Evolutionary conservation across 495 filamentous ascomycete genomes (phyloP), one percentile per base, ranked within the genome.

Genomic region (Penicillium arizonense): DNA sequence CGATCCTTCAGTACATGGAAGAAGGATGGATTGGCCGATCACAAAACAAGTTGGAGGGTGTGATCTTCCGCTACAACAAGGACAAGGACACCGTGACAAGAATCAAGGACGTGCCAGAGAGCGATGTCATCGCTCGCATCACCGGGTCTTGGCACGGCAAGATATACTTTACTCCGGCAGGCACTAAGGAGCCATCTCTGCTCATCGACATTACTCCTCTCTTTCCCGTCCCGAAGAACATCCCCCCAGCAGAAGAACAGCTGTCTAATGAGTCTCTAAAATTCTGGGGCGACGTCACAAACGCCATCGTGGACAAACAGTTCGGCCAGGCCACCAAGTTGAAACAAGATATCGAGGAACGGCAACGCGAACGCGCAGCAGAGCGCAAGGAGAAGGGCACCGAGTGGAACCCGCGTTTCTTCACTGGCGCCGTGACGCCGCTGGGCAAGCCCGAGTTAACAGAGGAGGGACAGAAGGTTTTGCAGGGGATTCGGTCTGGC

Each of bases 11-110:
- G 52, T 98, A 98, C 68, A 67, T 91, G 43, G 93, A 97, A 57
- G 95, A 98, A 46, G 90, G 90, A 30, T 98, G 95, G 93, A 79
- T 97, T 8, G 90, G 91, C 38, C 89, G 89, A 49, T 82, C 91
- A 32, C 91, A 95, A 53, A 93, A 97, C 67, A 88, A 86, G 64
- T 84, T 98, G 7, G 87, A 96, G 47, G 94, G 94, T 14, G 86
- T 97, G 23, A 78, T 97, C 45, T 98, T 94, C 73, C 85, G 82
- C 37, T 96, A 95, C 58, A 85, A 93, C 52, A 88, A 90, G 0
- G 74, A 81, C 24, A 90, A 89, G 18, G 92, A 97, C 59, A 84
- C 82, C 54, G 87, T 83, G 61, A 82, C 73, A 18, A 83, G 76
- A 62, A 85, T 96, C 57, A 90, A 85, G 72, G 91, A 97, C 47